phyloP scores from a whole-genome alignment of 257 asterid species.

The Asclepias syriaca region DNA sequence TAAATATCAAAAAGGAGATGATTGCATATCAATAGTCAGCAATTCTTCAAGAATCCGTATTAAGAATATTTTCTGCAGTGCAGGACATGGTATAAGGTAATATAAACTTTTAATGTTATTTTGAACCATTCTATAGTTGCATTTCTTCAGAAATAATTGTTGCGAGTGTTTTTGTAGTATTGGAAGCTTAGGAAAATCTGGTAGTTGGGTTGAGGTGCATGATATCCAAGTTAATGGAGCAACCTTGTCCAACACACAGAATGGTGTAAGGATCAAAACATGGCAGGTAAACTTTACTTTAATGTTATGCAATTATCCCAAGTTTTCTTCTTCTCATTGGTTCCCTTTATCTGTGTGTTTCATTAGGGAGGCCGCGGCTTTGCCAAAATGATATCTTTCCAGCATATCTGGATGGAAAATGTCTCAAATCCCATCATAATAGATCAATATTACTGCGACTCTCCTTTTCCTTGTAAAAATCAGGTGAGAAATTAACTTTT shows the following conservation, averaged over 20 bases:
- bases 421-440: constrained; percentile 85
- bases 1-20: constrained; percentile 57
- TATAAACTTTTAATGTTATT: not conserved
- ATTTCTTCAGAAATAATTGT: not conserved
- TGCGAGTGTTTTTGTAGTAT: constrained; percentile 37
- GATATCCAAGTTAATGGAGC: constrained; percentile 58
- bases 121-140: not conserved
- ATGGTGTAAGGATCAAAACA: constrained; percentile 84
- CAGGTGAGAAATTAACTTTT: constrained; percentile 43
- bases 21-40: constrained; percentile 83
- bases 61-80: constrained; percentile 44
- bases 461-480: constrained; percentile 46
- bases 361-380: constrained; percentile 87
- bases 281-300: constrained; percentile 61
- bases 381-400: constrained; percentile 52
- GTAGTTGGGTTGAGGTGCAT: constrained; percentile 41
- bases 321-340: not conserved
- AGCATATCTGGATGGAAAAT: constrained; percentile 62
- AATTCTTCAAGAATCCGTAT: constrained; percentile 58
- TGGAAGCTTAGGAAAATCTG: constrained; percentile 76
- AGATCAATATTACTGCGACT: constrained; percentile 82
- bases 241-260: constrained; percentile 39
- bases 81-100: constrained; percentile 93
- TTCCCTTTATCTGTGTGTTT: constrained; percentile 1
- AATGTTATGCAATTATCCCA: not conserved